Conservation (phyloP, 306 rosid genomes). For the Pterocarpus santalinus region DNA sequence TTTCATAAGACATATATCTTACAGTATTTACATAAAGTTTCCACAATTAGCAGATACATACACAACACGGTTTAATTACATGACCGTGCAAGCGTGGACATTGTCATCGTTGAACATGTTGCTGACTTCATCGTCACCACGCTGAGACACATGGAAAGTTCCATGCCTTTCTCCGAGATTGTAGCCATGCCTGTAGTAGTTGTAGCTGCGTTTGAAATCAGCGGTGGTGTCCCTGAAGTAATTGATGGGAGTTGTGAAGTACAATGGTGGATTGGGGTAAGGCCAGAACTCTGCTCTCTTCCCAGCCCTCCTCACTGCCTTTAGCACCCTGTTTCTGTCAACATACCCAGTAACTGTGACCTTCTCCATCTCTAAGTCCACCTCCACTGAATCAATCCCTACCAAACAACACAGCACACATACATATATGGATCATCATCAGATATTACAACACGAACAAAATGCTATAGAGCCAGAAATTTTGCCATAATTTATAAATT, state of each 20-base stretch:
- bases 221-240: slow-evolving; percentile 77
- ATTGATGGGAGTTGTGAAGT: slow-evolving; percentile 72
- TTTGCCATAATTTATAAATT: too few relatives aligned
- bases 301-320: slow-evolving; percentile 86
- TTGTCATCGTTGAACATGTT: slow-evolving; percentile 97
- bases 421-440: not conserved
- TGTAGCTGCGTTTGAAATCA: slow-evolving; percentile 87
- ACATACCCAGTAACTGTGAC: slow-evolving; percentile 81
- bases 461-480: too few relatives aligned
- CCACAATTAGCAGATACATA: not conserved
- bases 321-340: slow-evolving; percentile 85
- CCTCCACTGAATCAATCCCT: slow-evolving; percentile 91
- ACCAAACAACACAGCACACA: not conserved
- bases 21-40: not conserved
- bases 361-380: slow-evolving; percentile 71
- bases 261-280: slow-evolving; percentile 78
- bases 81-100: slow-evolving; percentile 83
- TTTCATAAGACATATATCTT: too few relatives aligned
- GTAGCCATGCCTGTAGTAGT: slow-evolving; percentile 91
- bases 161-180: slow-evolving; percentile 84
- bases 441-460: too few relatives aligned
- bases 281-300: slow-evolving; percentile 97
- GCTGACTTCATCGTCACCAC: slow-evolving; percentile 93
- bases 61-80: slow-evolving; percentile 52
- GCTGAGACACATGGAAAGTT: slow-evolving; percentile 65